These are phyloP conservation scores for Phytopythium delawarense DNA, from an alignment of 352 stramenopile species.

Conservation along the genomic window DNA sequence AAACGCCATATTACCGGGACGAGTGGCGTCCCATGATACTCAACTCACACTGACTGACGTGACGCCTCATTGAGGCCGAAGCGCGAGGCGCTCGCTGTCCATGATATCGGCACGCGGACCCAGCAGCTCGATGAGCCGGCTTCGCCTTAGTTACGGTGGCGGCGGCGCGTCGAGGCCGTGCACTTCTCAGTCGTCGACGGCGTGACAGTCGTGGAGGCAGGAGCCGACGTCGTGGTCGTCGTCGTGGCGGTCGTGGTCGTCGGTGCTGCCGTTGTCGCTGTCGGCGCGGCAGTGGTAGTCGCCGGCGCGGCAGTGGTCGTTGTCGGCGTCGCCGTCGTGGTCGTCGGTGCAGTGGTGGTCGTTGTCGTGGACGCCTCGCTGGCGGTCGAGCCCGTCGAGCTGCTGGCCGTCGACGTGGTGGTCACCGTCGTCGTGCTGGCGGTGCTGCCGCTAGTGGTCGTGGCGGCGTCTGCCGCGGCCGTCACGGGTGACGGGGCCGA, in stretches of 20 bases:
- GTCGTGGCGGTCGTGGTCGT: background rate
- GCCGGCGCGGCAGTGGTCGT: constrained; percentile 1
- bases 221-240: background rate
- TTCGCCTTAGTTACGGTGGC: constrained; percentile 15
- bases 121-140: background rate
- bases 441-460: constrained; percentile 3
- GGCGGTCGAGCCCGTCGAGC: constrained; percentile 3
- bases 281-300: background rate
- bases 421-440: constrained; percentile 14
- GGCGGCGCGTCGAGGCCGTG: constrained; percentile 10
- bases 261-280: constrained; percentile 6
- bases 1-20: too few relatives aligned
- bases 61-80: background rate
- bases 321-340: constrained; percentile 3
- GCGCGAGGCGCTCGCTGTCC: too few relatives aligned
- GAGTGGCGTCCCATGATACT: background rate
- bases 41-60: background rate
- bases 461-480: constrained; percentile 10
- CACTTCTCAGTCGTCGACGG: constrained; percentile 17
- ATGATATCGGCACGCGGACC: background rate
- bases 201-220: constrained; percentile 1
- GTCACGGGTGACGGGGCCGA: constrained; percentile 13
- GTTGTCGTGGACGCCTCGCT: constrained; percentile 6
- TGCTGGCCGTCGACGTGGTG: constrained; percentile 6
- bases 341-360: constrained; percentile 2